Base-by-base conservation (phyloP, 495 filamentous ascomycete genomes). In the Hapsidospora chrysogenum region DNA sequence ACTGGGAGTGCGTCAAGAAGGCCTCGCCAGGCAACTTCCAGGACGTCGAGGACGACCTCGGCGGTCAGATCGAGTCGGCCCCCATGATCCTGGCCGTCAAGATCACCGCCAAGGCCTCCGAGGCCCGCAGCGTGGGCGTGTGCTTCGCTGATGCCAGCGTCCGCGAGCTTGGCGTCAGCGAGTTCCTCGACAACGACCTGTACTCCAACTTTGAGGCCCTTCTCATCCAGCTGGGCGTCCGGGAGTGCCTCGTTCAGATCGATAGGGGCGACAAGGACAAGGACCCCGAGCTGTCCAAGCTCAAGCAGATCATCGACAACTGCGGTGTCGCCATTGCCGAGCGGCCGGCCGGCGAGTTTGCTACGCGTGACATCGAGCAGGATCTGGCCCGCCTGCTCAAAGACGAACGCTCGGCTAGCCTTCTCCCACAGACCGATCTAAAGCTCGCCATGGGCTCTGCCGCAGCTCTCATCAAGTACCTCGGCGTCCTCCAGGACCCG, bases 71-170 rank as follows among this genome's bases (percentile, higher is more conserved):
- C 44, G 87, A 93, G 29, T 75, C 80, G 2, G 82, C 89, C 2
- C 89, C 89, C 16, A 86, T 95, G 37, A 94, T 97, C 26, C 56
- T 97, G 4, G 81, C 89, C 3, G 84, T 97, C 47, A 96, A 93
- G 58, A 78, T 96, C 23, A 78, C 80, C 0, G 76, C 82, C 2
- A 86, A 80, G 49, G 86, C 85, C 2, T 69, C 74, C 0, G 85
- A 94, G 53, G 83, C 79, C 2, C 64, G 92, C 31, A 80, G 69
- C 38, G 83, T 97, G 2, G 89, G 89, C 9, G 86, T 96, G 17
- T 95, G 89, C 57, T 99, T 99, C 58, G 89, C 92, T 6, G 89
- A 99, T 70, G 89, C 89, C 8, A 95, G 82, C 46, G 86, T 94
- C 41, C 68, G 92, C 33, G 89, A 99, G 57, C 70, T 99, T 0